Evolutionary conservation across 2,329 filamentous ascomycete genomes (phyloP).

Genomic region (Chalaropsis ovoidea): DNA sequence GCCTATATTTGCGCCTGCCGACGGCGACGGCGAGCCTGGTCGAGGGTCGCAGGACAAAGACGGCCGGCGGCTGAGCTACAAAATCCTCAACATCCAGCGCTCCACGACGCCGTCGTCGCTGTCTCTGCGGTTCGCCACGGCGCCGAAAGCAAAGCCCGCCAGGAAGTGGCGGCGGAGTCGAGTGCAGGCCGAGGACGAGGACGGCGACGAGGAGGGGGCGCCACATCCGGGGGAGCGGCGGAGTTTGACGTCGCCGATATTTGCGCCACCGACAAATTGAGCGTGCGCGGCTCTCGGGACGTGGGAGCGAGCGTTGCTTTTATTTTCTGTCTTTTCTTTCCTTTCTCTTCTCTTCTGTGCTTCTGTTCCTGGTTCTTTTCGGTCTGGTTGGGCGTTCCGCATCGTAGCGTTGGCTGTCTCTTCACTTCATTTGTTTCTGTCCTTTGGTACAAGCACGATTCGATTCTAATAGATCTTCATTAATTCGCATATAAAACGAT

Average conservation of each 20-base stretch:
- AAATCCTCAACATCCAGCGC: slow-evolving; percentile 21
- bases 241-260: slow-evolving; percentile 18
- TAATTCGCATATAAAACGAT: neutral
- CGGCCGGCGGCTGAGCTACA: slow-evolving; percentile 23
- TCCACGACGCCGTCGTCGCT: slow-evolving; percentile 22
- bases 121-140: slow-evolving; percentile 23
- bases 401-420: neutral
- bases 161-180: slow-evolving; percentile 12
- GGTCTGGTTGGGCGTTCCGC: neutral
- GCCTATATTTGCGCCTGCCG: slow-evolving; percentile 23
- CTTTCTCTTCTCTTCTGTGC: neutral
- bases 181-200: slow-evolving; percentile 3
- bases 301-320: neutral
- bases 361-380: neutral
- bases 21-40: slow-evolving; percentile 8
- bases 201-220: slow-evolving; percentile 18
- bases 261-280: slow-evolving; percentile 1
- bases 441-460: neutral
- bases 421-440: neutral
- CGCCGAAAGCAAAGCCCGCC: slow-evolving; percentile 15
- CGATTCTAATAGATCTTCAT: neutral
- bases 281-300: neutral
- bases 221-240: slow-evolving; percentile 21
- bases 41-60: slow-evolving; percentile 10
- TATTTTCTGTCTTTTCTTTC: neutral